These are phyloP conservation scores for Thermothelomyces thermophilus DNA, from an alignment of 2,329 filamentous ascomycete genomes.

Conservation along the genomic window DNA sequence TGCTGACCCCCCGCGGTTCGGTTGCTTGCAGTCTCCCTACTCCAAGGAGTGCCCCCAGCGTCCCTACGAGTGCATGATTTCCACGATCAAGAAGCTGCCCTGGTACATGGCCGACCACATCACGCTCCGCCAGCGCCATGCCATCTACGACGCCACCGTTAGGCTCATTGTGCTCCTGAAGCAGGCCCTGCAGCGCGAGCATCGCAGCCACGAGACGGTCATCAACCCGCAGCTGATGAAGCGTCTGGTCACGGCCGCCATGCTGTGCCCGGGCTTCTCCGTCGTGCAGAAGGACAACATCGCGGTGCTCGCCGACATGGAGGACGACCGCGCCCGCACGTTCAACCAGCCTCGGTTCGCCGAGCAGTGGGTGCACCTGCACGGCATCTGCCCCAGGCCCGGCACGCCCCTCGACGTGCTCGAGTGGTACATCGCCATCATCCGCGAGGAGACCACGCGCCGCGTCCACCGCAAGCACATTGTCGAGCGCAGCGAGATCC, in stretches of 20 bases:
- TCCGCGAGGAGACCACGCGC: conserved; percentile 46
- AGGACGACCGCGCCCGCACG: conserved; percentile 30
- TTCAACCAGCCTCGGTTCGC: conserved; percentile 45
- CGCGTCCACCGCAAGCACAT: conserved; percentile 36
- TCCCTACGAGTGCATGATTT: conserved; percentile 59
- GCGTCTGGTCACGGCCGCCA: conserved; percentile 45
- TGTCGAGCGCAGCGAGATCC: conserved; percentile 35
- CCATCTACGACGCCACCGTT: conserved; percentile 45
- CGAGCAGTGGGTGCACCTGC: conserved; percentile 45
- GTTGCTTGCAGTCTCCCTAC: conserved; percentile 50
- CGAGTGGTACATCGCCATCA: conserved; percentile 52
- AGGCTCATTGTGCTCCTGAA: conserved; percentile 43
- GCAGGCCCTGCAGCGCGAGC: conserved; percentile 34
- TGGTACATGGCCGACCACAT: conserved; percentile 54
- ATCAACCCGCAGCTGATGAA: conserved; percentile 48
- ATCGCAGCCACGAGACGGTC: conserved; percentile 44
- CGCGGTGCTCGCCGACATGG: conserved; percentile 36
- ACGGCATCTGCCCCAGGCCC: conserved; percentile 45
- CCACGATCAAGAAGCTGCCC: conserved; percentile 55
- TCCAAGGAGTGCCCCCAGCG: conserved; percentile 56
- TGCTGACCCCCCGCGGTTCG: too few species aligned
- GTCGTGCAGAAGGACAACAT: conserved; percentile 56
- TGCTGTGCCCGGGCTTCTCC: conserved; percentile 56
- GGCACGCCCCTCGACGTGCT: conserved; percentile 45
- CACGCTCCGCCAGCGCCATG: conserved; percentile 50